phyloP scores from a whole-genome alignment of 176 grass and related monocot species.

The Canna indica region DNA sequence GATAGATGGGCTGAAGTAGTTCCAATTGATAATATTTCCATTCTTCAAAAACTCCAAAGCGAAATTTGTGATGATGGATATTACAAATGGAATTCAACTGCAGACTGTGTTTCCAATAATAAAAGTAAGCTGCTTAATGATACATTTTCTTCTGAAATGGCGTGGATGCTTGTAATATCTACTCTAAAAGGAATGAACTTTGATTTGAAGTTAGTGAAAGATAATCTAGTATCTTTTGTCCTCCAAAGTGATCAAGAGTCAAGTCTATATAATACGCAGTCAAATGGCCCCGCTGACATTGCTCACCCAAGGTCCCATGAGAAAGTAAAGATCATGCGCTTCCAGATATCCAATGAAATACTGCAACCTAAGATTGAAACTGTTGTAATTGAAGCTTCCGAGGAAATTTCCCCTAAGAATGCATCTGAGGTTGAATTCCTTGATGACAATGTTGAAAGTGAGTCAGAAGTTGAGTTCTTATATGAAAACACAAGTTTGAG shows the following conservation, averaged over 20 bases:
- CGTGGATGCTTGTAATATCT: conserved; percentile 59
- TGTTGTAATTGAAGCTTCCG: not conserved
- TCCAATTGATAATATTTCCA: conserved; percentile 38
- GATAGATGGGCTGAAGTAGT: conserved; percentile 27
- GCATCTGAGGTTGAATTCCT: not conserved
- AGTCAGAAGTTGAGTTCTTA: conserved; percentile 38
- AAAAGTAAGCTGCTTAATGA: conserved; percentile 49
- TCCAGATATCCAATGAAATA: conserved; percentile 17
- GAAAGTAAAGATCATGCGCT: conserved; percentile 47
- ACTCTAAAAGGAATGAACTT: conserved; percentile 56
- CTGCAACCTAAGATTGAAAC: conserved; percentile 35
- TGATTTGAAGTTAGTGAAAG: conserved; percentile 46
- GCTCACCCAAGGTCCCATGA: conserved; percentile 24
- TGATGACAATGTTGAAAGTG: conserved; percentile 22
- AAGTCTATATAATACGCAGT: not conserved
- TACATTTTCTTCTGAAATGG: conserved; percentile 49
- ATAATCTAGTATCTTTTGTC: conserved; percentile 52
- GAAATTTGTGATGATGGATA: conserved; percentile 27
- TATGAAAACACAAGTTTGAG: conserved; percentile 52
- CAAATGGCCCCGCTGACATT: not conserved
- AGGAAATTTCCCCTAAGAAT: conserved; percentile 16
- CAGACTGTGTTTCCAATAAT: conserved; percentile 36
- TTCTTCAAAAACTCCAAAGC: conserved; percentile 52
- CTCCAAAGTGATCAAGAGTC: conserved; percentile 24
- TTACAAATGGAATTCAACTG: conserved; percentile 30